Base-by-base conservation (phyloP, 768 basidiomycete species). In the Tulasnella calospora region DNA sequence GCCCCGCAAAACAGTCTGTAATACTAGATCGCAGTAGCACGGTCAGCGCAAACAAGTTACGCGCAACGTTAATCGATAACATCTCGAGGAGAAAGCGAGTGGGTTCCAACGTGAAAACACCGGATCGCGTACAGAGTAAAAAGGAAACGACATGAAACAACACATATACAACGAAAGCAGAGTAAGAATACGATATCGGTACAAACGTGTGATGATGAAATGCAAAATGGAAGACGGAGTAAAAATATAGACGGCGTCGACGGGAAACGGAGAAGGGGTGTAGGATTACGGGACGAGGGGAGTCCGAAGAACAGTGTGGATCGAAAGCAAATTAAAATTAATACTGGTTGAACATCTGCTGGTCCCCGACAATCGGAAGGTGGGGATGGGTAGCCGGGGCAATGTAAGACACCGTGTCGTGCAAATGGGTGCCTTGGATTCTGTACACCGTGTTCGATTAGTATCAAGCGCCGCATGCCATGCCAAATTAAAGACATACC, bases 11-110 rank as follows among this genome's bases (percentile, higher is more conserved):
- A 35, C 30, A 67, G 27, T 27, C 33, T 35, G 72, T 69, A 72
- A 61, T 46, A 72, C 90, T 92, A 80, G 86, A 38, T 73, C 33
- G 40, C 88, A 79, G 89, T 94, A 79, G 91, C 90, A 87, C 89
- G 51, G 91, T 93, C 57, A 44, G 57, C 78, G 71, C 30, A 82
- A 83, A 82, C 79, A 55, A 78, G 81, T 80, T 79, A 78, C 72
- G 76, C 70, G 77, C 79, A 57, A 82, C 74, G 81, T 73, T 41
- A 75, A 35, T 55, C 46, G 73, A 73, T 73, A 73, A 41, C 71
- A 40, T n/a, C 36, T 55, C 33, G 46, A 23, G 7, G 13, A 44
- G 44, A 44, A 51, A 47, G 71, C 23, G 21, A 27, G 71, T 19
- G 38, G 27, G 35, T 47, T 44, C 40, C 33, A 74, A 23, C 73